A percentile compares a stretch with the other conserved stretches of the same genome.
Evolutionary conservation across 768 basidiomycete genomes (phyloP).

Genomic region (Leccinum subgranulosum): DNA sequence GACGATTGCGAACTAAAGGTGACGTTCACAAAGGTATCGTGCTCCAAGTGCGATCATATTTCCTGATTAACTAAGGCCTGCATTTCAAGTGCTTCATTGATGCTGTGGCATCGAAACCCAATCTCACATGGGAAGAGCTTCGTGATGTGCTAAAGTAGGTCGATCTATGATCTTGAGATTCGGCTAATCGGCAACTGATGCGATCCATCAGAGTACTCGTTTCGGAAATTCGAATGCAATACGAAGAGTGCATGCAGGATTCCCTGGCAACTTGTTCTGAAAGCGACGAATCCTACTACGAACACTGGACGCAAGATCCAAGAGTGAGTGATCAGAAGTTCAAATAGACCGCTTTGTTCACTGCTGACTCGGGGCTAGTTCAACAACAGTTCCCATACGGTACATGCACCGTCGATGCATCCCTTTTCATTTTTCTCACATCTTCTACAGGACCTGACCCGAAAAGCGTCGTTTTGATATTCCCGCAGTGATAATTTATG

Average conservation of each 20-base stretch:
- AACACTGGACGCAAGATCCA: constrained; percentile 15
- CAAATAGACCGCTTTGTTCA: background rate
- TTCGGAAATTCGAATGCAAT: constrained; percentile 11
- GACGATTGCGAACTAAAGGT: constrained; percentile 16
- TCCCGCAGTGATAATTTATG: background rate
- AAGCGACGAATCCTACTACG: background rate
- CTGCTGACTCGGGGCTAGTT: constrained; percentile 3
- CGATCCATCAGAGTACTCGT: constrained; percentile 7
- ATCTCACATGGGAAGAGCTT: constrained; percentile 21
- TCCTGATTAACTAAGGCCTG: background rate
- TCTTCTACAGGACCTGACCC: constrained; percentile 12
- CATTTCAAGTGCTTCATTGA: constrained; percentile 19
- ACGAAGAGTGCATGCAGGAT: constrained; percentile 2
- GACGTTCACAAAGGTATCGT: constrained; percentile 27
- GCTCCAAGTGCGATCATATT: background rate
- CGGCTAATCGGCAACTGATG: background rate
- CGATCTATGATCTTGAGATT: background rate
- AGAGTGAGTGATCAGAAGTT: constrained; percentile 16
- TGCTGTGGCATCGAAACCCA: constrained; percentile 2
- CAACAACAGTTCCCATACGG: constrained; percentile 10
- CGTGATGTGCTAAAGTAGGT: constrained; percentile 16
- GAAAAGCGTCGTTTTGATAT: constrained; percentile 7
- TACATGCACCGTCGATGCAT: constrained; percentile 3
- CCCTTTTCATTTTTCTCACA: background rate
- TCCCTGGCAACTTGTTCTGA: background rate